Percentiles rank a stretch among this genome's conserved stretches.
Evolutionary conservation across 78 protist species (phyloP).

Genomic region (Dictyostelium firmibasis): DNA sequence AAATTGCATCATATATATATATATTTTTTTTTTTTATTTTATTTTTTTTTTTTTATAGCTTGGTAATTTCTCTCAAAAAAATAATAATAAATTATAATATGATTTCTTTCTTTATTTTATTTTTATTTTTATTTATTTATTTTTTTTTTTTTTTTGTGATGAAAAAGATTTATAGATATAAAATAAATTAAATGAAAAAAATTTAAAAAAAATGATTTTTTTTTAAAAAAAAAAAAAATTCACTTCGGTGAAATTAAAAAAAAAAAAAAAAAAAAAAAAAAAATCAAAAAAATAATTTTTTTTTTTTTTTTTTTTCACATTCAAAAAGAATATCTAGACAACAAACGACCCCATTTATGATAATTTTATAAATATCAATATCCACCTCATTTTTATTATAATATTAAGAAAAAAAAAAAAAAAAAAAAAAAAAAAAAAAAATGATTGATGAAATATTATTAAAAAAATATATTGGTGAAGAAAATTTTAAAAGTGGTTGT

Average conservation of each 20-base stretch:
- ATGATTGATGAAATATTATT: not conserved
- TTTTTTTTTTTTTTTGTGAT: too few species aligned
- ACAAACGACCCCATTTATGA: too few species aligned
- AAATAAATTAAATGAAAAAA: not conserved
- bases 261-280: too few species aligned
- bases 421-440: not conserved
- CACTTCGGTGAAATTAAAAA: too few species aligned
- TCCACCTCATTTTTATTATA: too few species aligned
- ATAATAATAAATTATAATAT: not conserved
- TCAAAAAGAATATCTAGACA: too few species aligned
- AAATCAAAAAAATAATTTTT: too few species aligned
- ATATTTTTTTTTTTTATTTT: too few species aligned
- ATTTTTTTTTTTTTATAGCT: too few species aligned
- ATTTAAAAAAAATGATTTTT: not conserved
- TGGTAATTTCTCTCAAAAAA: not conserved
- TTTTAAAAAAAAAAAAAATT: not conserved
- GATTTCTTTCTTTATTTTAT: not conserved
- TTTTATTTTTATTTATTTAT: not conserved
- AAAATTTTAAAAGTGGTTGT: conserved; percentile 12
- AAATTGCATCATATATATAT: not conserved
- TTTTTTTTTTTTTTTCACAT: too few species aligned
- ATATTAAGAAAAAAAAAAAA: not conserved
- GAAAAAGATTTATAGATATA: not conserved
- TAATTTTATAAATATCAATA: too few species aligned
- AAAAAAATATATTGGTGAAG: not conserved